Evolutionary conservation across 1,139 yeast genomes (phyloP).

Genomic region (Hansenula sp.): DNA sequence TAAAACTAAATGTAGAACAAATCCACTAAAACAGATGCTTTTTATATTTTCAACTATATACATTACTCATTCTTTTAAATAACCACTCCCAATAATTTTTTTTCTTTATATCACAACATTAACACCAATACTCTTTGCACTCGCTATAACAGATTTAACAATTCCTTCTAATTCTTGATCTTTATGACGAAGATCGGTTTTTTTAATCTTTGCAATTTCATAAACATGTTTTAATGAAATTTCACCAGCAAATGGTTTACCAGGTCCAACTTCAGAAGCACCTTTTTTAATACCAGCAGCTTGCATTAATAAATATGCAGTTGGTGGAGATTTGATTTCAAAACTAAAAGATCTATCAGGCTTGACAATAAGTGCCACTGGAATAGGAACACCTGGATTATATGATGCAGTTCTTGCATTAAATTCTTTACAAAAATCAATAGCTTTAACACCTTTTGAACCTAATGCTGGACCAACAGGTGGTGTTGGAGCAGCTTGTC

Average conservation of each 20-base stretch:
- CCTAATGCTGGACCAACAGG: constrained; percentile 99
- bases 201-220: constrained; percentile 92
- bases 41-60: not conserved
- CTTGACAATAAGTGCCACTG: constrained; percentile 75
- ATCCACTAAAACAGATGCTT: not conserved
- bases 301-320: constrained; percentile 78
- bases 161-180: constrained; percentile 68
- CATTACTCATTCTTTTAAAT: too few relatives aligned
- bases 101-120: constrained; percentile 58
- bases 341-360: constrained; percentile 92
- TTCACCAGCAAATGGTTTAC: constrained; percentile 62
- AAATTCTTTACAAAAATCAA: constrained; percentile 97
- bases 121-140: constrained; percentile 86
- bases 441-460: constrained; percentile 97
- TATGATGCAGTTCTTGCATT: constrained; percentile 92
- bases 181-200: constrained; percentile 78
- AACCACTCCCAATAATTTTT: not conserved
- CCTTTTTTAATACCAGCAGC: constrained; percentile 87
- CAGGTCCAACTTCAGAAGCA: constrained; percentile 44
- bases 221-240: constrained; percentile 84
- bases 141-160: constrained; percentile 78
- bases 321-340: constrained; percentile 88
- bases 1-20: too few relatives aligned
- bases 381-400: constrained; percentile 84
- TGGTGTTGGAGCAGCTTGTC: constrained; percentile 98